Evolutionary conservation across 148 eudicot genomes (phyloP), one percentile per base, ranked within the genome.

Genomic region (Polygonum maritimum): DNA sequence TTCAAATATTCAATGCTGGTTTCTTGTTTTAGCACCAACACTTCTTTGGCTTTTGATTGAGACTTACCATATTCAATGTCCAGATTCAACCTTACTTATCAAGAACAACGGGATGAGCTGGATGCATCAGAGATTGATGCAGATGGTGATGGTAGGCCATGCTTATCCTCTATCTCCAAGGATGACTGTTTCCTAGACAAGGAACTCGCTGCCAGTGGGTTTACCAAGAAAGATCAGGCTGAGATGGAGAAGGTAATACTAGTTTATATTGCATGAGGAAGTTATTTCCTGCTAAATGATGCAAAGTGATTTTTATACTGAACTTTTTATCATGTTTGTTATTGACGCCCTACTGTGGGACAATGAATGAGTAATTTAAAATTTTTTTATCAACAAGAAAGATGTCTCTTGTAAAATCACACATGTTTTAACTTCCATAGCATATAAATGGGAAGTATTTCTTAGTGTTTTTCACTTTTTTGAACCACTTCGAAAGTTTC

Each of bases 171-270:
- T 36, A 75, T 75, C 36, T 75, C 77, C 40, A 40, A 35, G 14
- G 70, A 36, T 54, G 69, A 57, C 69, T 90, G 86, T 87, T 74
- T 73, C 76, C 85, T 89, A 19, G 93, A 89, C 79, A 80, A 80
- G 80, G 86, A 89, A 80, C 90, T 89, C 80, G 87, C 88, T 81
- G 93, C 93, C 45, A 89, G 93, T 83, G 93, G 93, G 65, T 89
- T 89, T 80, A 85, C 84, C 26, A 83, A 78, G 70, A 84, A 86
- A 82, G 86, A 87, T 79, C 86, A 86, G 77, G 89, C 77, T 76
- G 86, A 81, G 49, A 85, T 89, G 47, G 90, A 89, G 58, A 84
- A 76, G 90, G 90, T 85, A 72, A 36, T n/a, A 54, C 33, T 72
- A 38, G 71, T 67, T 67, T 33, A 13, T 63, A 1, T 33, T 38